phyloP scores from a whole-genome alignment of 2,329 filamentous ascomycete species.

The Aspergillus latus region DNA sequence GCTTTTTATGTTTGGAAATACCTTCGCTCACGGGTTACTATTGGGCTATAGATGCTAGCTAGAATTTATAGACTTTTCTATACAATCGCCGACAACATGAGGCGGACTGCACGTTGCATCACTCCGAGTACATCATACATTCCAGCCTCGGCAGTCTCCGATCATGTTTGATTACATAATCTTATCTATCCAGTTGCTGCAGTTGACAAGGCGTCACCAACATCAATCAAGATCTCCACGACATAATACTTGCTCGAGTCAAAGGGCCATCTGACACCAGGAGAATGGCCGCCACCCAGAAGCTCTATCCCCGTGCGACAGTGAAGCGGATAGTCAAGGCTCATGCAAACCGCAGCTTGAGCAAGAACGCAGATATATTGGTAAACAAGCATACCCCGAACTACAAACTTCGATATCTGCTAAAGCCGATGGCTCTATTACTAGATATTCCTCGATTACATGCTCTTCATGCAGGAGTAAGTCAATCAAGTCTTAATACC shows the following conservation, averaged over 20 bases:
- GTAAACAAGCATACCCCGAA: slow-evolving; percentile 49
- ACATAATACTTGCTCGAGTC: not conserved
- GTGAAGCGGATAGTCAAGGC: slow-evolving; percentile 89
- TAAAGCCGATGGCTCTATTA: not conserved
- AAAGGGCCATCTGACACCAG: not conserved
- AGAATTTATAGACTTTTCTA: not conserved
- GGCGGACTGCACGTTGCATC: not conserved
- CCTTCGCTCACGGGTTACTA: slow-evolving; percentile 21
- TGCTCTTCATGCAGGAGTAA: slow-evolving; percentile 72
- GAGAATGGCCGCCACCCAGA: slow-evolving; percentile 64
- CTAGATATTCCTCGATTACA: slow-evolving; percentile 81
- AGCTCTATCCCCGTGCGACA: slow-evolving; percentile 78
- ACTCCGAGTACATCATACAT: not conserved
- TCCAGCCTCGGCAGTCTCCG: not conserved
- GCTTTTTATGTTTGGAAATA: slow-evolving; percentile 32
- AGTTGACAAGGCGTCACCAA: not conserved
- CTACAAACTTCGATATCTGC: not conserved
- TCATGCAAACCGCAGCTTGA: slow-evolving; percentile 75
- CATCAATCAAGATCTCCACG: not conserved
- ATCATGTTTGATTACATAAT: not conserved
- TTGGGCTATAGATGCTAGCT: not conserved
- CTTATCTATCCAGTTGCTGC: not conserved
- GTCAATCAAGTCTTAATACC: slow-evolving; percentile 21
- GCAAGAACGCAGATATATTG: slow-evolving; percentile 82
- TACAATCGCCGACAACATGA: not conserved